These are phyloP conservation scores for Zanthoxylum bungeanum DNA, from an alignment of 345 rosid genomes.

Conservation along the genomic window DNA sequence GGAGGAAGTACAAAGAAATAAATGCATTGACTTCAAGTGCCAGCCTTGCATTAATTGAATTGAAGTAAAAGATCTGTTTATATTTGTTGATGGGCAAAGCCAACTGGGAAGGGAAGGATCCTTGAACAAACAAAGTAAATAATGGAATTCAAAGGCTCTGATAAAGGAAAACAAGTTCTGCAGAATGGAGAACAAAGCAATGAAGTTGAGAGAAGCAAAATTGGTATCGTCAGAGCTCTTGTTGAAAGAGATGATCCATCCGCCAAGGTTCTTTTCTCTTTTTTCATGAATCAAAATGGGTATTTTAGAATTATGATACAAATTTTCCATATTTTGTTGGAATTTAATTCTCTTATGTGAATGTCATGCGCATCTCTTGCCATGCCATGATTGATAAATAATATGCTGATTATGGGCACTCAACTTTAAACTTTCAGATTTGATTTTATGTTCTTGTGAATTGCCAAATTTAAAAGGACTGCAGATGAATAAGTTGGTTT, in stretches of 20 bases:
- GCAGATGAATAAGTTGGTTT: neutral
- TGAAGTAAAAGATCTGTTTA: too few species aligned
- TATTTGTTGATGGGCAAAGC: too few species aligned
- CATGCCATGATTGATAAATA: neutral
- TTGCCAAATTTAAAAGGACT: neutral
- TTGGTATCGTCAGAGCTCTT: constrained; percentile 76
- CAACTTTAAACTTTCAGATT: neutral
- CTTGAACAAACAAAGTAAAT: constrained; percentile 2
- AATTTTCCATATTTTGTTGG: neutral
- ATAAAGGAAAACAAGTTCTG: constrained; percentile 2
- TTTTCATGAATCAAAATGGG: too few species aligned
- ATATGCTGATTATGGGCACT: neutral
- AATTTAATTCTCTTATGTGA: neutral
- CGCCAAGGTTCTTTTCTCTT: constrained; percentile 69
- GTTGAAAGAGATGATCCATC: constrained; percentile 72
- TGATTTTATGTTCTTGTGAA: neutral
- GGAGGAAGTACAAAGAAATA: too few species aligned
- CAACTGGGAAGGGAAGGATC: neutral
- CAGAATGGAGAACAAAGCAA: constrained; percentile 22
- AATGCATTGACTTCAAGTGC: too few species aligned
- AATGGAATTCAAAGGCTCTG: constrained; percentile 20
- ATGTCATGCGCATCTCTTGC: neutral
- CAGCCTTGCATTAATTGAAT: neutral
- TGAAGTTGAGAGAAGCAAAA: constrained; percentile 70
- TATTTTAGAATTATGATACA: neutral